Conservation (phyloP, 768 basidiomycete species). For the Exidia glandulosa region DNA sequence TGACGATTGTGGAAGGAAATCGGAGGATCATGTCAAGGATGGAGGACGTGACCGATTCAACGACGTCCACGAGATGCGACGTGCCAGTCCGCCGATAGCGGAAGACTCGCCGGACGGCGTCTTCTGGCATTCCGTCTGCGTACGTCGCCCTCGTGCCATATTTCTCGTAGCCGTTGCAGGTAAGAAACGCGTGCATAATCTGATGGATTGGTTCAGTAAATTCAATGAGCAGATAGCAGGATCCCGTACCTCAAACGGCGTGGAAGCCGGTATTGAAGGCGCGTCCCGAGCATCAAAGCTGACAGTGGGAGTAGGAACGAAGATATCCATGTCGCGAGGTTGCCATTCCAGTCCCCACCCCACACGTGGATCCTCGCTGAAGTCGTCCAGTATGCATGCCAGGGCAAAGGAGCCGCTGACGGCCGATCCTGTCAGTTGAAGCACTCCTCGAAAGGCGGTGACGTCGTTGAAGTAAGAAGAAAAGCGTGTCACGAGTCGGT, state of each 20-base stretch:
- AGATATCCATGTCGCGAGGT: not conserved
- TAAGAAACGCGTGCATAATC: too few relatives aligned
- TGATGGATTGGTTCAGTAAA: too few relatives aligned
- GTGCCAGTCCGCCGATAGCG: not conserved
- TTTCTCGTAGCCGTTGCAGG: too few relatives aligned
- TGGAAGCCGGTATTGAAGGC: not conserved
- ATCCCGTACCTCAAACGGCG: not conserved
- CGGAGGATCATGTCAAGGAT: not conserved
- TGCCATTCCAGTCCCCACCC: too few relatives aligned
- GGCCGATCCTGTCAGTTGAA: too few relatives aligned
- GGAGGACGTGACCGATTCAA: not conserved
- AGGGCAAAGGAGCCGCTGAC: too few relatives aligned
- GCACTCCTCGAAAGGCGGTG: too few relatives aligned
- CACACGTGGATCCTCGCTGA: too few relatives aligned
- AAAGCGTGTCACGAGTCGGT: too few relatives aligned
- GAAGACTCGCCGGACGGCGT: not conserved
- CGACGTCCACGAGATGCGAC: not conserved
- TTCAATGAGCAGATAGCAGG: too few relatives aligned
- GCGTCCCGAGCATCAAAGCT: not conserved
- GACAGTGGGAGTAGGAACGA: not conserved
- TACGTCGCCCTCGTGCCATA: not conserved
- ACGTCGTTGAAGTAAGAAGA: too few relatives aligned
- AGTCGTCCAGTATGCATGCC: too few relatives aligned
- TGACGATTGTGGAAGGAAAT: not conserved
- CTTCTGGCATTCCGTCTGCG: not conserved